phyloP scores from a whole-genome alignment of 208 protist species.

The Sergeia podlipaevii region DNA sequence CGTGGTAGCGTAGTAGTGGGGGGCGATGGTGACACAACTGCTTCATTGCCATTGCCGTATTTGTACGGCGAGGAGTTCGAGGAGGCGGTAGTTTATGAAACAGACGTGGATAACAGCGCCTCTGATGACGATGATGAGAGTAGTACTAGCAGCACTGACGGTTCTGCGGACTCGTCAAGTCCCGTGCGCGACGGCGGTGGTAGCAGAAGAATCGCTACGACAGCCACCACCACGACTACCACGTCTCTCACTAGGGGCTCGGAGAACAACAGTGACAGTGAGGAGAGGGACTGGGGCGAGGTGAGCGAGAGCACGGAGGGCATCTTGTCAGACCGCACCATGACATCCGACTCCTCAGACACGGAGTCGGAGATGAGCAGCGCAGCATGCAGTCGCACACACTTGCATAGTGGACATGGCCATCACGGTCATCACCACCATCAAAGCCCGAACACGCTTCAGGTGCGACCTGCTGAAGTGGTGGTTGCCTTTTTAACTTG shows the following conservation, averaged over 20 bases:
- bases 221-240: not conserved
- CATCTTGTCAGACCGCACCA: slow-evolving; percentile 9
- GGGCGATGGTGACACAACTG: not conserved
- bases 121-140: slow-evolving; percentile 3
- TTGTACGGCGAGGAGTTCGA: slow-evolving; percentile 58
- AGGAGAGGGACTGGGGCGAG: not conserved
- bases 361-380: too few relatives aligned
- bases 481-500: too few relatives aligned
- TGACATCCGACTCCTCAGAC: slow-evolving; percentile 11
- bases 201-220: too few relatives aligned
- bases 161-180: not conserved
- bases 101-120: slow-evolving; percentile 14
- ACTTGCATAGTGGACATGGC: too few relatives aligned
- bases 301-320: too few relatives aligned
- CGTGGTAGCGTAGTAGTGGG: too few relatives aligned
- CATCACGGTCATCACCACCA: too few relatives aligned
- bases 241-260: not conserved
- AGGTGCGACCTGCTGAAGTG: too few relatives aligned
- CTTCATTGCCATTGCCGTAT: slow-evolving; percentile 15
- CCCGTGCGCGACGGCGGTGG: too few relatives aligned
- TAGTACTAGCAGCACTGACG: not conserved
- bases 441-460: too few relatives aligned
- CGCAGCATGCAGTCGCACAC: too few relatives aligned
- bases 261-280: slow-evolving; percentile 8
- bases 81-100: slow-evolving; percentile 25